These are phyloP conservation scores for Aspergillus conjunctus DNA, from an alignment of 495 filamentous ascomycete genomes.

Conservation along the genomic window DNA sequence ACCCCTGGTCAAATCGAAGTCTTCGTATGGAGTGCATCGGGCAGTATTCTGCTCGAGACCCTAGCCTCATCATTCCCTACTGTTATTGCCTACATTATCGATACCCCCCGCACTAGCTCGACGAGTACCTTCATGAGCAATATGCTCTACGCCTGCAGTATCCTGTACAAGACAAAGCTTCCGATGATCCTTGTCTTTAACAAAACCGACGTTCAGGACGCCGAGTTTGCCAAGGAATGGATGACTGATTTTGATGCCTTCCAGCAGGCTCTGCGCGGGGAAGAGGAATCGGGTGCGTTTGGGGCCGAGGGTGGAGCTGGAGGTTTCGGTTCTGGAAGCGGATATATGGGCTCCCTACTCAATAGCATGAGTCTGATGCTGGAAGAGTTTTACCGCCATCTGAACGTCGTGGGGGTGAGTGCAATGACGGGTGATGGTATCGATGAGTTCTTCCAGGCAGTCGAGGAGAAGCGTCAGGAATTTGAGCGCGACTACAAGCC, in stretches of 20 bases:
- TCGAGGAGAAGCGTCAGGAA: constrained; percentile 82
- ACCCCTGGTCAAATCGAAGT: constrained; percentile 98
- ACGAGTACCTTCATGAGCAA: constrained; percentile 99
- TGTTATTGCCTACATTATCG: constrained; percentile 95
- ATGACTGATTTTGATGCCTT: constrained; percentile 99
- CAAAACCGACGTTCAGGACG: constrained; percentile 93
- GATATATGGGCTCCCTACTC: constrained; percentile 94
- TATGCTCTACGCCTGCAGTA: constrained; percentile 98
- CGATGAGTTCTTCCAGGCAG: constrained; percentile 88
- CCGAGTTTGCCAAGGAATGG: constrained; percentile 94
- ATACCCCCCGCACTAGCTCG: constrained; percentile 88
- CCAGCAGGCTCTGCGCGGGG: constrained; percentile 76
- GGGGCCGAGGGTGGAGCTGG: constrained; percentile 67
- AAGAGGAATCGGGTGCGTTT: constrained; percentile 78
- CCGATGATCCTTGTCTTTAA: constrained; percentile 99
- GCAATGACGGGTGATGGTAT: constrained; percentile 91
- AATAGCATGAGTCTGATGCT: constrained; percentile 98
- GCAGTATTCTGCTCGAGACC: constrained; percentile 89
- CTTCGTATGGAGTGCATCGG: constrained; percentile 95
- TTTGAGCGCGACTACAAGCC: constrained; percentile 91
- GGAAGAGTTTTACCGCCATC: constrained; percentile 94
- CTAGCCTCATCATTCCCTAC: constrained; percentile 93
- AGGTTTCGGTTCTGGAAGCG: constrained; percentile 70
- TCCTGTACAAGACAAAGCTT: constrained; percentile 96
- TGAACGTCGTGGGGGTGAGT: constrained; percentile 89